A percentile compares a stretch with the other conserved stretches of the same genome.
phyloP scores from a whole-genome alignment of 2,329 filamentous ascomycete species.

The Setomelanomma holmii region DNA sequence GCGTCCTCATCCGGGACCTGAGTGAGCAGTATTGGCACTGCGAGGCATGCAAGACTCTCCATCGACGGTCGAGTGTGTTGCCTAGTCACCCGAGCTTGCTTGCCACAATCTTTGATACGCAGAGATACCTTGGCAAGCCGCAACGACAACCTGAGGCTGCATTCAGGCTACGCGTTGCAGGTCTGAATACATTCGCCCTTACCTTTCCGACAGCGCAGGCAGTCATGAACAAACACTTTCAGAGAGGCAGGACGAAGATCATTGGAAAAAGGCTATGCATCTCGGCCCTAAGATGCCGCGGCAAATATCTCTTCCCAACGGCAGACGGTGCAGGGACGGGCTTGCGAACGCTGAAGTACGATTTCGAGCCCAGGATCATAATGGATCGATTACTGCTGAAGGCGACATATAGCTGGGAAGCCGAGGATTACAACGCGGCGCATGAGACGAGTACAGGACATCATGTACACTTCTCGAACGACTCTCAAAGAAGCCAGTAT shows the following conservation, averaged over 20 bases:
- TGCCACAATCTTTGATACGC: too few relatives aligned
- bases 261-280: background rate
- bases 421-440: constrained; percentile 1
- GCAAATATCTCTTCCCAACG: background rate
- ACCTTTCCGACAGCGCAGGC: background rate
- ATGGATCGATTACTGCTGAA: constrained; percentile 15
- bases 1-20: background rate
- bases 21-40: background rate
- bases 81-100: too few relatives aligned
- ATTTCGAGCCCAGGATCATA: constrained; percentile 14
- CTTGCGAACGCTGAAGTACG: constrained; percentile 5
- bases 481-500: background rate
- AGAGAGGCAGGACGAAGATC: too few relatives aligned
- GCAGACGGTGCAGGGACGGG: background rate
- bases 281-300: background rate
- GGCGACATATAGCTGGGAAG: constrained; percentile 11
- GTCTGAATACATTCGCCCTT: background rate
- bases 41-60: background rate
- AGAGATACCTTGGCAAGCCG: too few relatives aligned
- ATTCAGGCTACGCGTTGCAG: background rate
- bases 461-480: too few relatives aligned
- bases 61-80: background rate
- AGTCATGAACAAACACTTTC: background rate
- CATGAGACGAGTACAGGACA: too few relatives aligned
- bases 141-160: background rate